A percentile compares a stretch with the other conserved stretches of the same genome.
These are phyloP conservation scores for Bifiguratus adelaidae DNA, from an alignment of 192 early-diverging fungal species.

Conservation along the genomic window DNA sequence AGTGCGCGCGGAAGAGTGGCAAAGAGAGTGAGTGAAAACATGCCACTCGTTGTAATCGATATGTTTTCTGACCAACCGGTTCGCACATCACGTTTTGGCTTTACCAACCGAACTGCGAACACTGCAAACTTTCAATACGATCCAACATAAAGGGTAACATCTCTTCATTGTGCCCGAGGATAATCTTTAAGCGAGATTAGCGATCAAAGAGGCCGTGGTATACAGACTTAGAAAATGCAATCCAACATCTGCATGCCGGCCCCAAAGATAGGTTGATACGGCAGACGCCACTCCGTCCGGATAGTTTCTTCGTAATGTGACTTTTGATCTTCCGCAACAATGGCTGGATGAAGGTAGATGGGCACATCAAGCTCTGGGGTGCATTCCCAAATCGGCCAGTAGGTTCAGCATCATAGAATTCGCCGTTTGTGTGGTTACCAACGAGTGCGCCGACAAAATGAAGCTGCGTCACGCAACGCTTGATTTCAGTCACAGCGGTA, in stretches of 20 bases:
- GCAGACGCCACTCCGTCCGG: not conserved
- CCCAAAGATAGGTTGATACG: not conserved
- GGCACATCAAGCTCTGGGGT: not conserved
- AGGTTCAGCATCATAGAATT: not conserved
- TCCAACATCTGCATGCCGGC: not conserved
- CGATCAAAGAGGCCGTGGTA: not conserved
- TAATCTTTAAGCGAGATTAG: not conserved
- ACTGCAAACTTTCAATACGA: too few species aligned
- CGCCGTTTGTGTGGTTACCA: not conserved
- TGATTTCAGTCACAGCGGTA: too few species aligned
- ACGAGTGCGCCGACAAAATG: not conserved
- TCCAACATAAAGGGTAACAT: too few species aligned
- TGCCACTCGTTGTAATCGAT: constrained; percentile 1
- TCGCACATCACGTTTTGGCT: too few species aligned
- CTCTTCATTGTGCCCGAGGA: not conserved
- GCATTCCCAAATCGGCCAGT: not conserved
- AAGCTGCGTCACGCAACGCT: too few species aligned
- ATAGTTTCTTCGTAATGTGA: not conserved
- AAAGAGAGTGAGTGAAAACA: not conserved
- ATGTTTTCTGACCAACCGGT: constrained; percentile 1
- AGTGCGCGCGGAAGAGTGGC: not conserved
- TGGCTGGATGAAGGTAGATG: not conserved
- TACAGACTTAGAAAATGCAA: not conserved
- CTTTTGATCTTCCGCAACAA: not conserved
- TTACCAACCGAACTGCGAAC: too few species aligned